Evolutionary conservation across 2,329 filamentous ascomycete genomes (phyloP).

Genomic region (Phyllachora maydis): DNA sequence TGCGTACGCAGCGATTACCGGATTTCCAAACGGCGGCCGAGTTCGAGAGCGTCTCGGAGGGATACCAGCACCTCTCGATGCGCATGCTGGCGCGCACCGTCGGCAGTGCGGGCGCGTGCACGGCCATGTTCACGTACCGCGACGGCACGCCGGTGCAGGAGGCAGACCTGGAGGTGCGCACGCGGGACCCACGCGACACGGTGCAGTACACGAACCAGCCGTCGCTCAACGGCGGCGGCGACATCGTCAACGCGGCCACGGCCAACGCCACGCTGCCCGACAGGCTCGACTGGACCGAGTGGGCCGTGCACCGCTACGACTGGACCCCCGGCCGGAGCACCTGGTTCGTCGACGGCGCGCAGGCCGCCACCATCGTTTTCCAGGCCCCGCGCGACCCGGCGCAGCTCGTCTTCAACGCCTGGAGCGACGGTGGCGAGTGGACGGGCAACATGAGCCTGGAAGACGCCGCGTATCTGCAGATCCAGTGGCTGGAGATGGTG

Average conservation of each 20-base stretch:
- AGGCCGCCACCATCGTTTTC: slow-evolving; percentile 29
- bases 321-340: slow-evolving; percentile 30
- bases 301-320: slow-evolving; percentile 38
- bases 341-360: slow-evolving; percentile 32
- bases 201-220: slow-evolving; percentile 42
- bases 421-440: slow-evolving; percentile 39
- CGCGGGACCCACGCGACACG: slow-evolving; percentile 17
- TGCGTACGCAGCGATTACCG: slow-evolving; percentile 21
- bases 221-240: slow-evolving; percentile 20
- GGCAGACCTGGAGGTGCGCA: slow-evolving; percentile 30
- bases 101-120: slow-evolving; percentile 24
- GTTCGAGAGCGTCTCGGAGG: slow-evolving; percentile 17
- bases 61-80: slow-evolving; percentile 19
- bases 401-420: slow-evolving; percentile 35
- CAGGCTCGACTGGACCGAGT: slow-evolving; percentile 24
- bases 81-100: slow-evolving; percentile 29
- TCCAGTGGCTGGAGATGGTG: slow-evolving; percentile 42
- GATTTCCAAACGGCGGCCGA: slow-evolving; percentile 25
- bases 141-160: slow-evolving; percentile 21
- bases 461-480: slow-evolving; percentile 29
- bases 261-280: slow-evolving; percentile 23
- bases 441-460: slow-evolving; percentile 33
- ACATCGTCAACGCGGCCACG: slow-evolving; percentile 23
- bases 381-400: slow-evolving; percentile 31
- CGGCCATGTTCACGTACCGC: slow-evolving; percentile 31